phyloP scores from a whole-genome alignment of 805 yeast genomes.

The Debaryomyces maramus region DNA sequence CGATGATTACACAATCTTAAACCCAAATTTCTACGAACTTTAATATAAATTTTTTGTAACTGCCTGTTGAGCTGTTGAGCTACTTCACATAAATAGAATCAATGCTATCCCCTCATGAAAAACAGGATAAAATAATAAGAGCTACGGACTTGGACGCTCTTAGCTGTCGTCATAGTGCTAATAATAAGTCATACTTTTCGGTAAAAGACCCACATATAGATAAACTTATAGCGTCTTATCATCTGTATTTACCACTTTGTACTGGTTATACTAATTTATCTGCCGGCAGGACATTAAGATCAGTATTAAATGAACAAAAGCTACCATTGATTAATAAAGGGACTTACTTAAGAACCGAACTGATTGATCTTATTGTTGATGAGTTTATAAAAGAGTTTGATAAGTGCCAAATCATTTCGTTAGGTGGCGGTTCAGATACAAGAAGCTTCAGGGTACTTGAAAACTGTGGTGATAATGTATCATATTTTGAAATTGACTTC shows the following conservation, averaged over 20 bases:
- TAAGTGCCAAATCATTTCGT: slow-evolving; percentile 55
- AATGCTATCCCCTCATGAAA: slow-evolving; percentile 34
- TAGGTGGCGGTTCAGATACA: slow-evolving; percentile 86
- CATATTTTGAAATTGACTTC: slow-evolving; percentile 66
- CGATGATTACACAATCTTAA: too few relatives aligned
- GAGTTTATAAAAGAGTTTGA: slow-evolving; percentile 36
- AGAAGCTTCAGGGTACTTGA: slow-evolving; percentile 54
- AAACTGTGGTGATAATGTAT: slow-evolving; percentile 23
- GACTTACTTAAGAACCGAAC: slow-evolving; percentile 58
- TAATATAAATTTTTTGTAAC: background rate
- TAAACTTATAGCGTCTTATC: slow-evolving; percentile 34
- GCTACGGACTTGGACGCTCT: slow-evolving; percentile 71
- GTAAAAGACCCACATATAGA: slow-evolving; percentile 38
- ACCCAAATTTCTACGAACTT: too few relatives aligned
- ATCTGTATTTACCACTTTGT: slow-evolving; percentile 37
- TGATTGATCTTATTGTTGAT: slow-evolving; percentile 49
- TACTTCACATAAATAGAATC: too few relatives aligned
- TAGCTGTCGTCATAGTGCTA: slow-evolving; percentile 61
- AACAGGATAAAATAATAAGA: slow-evolving; percentile 46
- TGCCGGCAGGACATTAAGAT: slow-evolving; percentile 40
- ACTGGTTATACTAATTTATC: slow-evolving; percentile 39
- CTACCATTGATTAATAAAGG: slow-evolving; percentile 72
- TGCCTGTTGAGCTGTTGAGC: too few relatives aligned
- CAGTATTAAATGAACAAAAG: slow-evolving; percentile 44
- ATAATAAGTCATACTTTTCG: slow-evolving; percentile 45